phyloP scores from a whole-genome alignment of 495 filamentous ascomycete genomes.

The Neurospora hispaniola region DNA sequence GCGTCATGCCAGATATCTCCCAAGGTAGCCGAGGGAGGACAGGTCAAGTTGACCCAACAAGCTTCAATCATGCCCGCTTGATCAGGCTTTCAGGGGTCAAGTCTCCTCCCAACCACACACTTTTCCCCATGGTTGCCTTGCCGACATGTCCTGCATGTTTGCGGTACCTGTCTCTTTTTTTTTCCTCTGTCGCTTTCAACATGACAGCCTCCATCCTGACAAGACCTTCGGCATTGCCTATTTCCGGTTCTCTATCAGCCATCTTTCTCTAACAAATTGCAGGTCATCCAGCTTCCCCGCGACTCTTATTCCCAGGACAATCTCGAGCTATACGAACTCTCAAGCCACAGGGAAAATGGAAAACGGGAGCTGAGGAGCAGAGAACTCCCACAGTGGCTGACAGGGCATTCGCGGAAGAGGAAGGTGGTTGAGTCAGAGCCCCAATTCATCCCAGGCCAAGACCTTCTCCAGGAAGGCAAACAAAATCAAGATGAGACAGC shows the following conservation, averaged over 20 bases:
- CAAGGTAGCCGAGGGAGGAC: background rate
- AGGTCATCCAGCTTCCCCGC: background rate
- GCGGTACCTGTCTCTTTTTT: background rate
- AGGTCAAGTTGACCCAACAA: background rate
- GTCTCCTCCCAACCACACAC: background rate
- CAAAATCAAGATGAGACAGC: background rate
- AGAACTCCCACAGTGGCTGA: background rate
- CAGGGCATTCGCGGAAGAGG: background rate
- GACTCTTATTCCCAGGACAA: background rate
- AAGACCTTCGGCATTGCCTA: background rate
- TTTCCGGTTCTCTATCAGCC: background rate
- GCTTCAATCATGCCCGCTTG: background rate
- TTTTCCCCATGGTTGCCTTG: background rate
- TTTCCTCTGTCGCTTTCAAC: background rate
- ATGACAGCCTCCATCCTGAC: background rate
- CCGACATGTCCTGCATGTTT: background rate
- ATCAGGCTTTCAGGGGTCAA: background rate
- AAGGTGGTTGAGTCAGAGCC: background rate
- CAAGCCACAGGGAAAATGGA: background rate
- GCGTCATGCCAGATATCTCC: background rate
- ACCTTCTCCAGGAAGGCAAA: slow-evolving; percentile 6
- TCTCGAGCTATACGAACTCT: background rate
- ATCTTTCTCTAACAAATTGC: background rate
- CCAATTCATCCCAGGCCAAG: slow-evolving; percentile 1
- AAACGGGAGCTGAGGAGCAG: background rate